phyloP scores from a whole-genome alignment of 1,284 basidiomycete species.

The Cryptococcus sp. region DNA sequence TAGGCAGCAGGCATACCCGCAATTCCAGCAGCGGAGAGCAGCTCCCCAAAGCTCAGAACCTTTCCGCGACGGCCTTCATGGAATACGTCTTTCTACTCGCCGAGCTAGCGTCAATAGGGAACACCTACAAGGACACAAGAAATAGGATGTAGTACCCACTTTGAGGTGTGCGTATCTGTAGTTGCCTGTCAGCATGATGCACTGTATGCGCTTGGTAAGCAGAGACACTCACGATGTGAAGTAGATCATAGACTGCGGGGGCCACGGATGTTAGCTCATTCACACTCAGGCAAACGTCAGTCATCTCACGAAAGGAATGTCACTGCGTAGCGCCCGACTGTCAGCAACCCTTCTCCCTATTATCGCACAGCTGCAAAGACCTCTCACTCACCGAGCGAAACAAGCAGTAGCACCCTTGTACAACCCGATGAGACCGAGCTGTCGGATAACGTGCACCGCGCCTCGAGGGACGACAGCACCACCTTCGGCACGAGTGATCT shows the following conservation, averaged over 20 bases:
- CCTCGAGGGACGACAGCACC: constrained; percentile 75
- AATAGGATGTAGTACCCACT: constrained; percentile 20
- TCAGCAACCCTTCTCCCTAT: neutral
- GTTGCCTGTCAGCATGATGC: neutral
- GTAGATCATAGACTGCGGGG: constrained; percentile 52
- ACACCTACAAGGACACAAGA: neutral
- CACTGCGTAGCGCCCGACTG: constrained; percentile 40
- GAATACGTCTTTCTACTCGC: constrained; percentile 82
- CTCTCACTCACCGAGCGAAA: constrained; percentile 29
- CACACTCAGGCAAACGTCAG: constrained; percentile 15
- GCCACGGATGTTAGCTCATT: neutral
- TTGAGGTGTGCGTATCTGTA: constrained; percentile 48
- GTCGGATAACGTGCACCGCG: constrained; percentile 86
- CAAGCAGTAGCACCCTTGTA: constrained; percentile 61
- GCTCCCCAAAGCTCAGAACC: constrained; percentile 85
- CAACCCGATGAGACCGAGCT: constrained; percentile 85
- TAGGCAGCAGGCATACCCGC: constrained; percentile 76
- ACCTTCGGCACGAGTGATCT: constrained; percentile 70
- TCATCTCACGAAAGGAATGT: constrained; percentile 73
- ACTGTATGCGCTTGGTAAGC: too few relatives aligned
- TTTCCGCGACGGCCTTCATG: constrained; percentile 94
- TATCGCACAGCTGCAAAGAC: constrained; percentile 50
- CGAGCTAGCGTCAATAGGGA: constrained; percentile 63
- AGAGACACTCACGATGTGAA: constrained; percentile 48
- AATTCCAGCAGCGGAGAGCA: constrained; percentile 58